Conservation (phyloP, 1,139 yeast species). For the Nematodospora anomalae region DNA sequence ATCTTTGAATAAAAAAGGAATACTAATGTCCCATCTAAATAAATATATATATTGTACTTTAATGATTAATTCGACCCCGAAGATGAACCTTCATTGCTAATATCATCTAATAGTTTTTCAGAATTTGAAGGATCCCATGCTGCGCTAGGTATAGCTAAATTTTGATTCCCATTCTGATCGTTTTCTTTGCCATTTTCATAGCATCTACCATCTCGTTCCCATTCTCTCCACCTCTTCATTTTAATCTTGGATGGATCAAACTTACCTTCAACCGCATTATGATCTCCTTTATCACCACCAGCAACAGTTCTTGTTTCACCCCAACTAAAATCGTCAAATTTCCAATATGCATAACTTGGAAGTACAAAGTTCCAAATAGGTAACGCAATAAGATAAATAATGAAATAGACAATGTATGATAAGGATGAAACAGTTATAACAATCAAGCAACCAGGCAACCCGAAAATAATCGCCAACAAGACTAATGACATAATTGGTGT, state of each 20-base stretch:
- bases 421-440: constrained; percentile 83
- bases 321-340: constrained; percentile 97
- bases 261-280: constrained; percentile 71
- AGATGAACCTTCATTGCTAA: constrained; percentile 28
- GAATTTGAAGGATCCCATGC: constrained; percentile 49
- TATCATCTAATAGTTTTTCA: constrained; percentile 27
- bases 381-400: constrained; percentile 74
- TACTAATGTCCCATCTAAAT: not conserved
- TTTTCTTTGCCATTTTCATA: constrained; percentile 18
- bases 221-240: constrained; percentile 94
- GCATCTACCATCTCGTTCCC: constrained; percentile 64
- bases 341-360: constrained; percentile 91
- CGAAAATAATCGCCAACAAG: constrained; percentile 78
- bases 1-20: no score
- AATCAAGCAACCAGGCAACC: constrained; percentile 85
- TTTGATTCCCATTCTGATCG: constrained; percentile 9
- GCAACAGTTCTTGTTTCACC: constrained; percentile 91
- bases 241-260: constrained; percentile 85
- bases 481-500: constrained; percentile 82
- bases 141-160: constrained; percentile 43
- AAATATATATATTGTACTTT: not conserved
- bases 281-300: constrained; percentile 68
- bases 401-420: constrained; percentile 79
- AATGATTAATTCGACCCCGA: constrained; percentile 12
- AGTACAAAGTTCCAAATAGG: constrained; percentile 95